Evolutionary conservation across 352 stramenopile species (phyloP).

Genomic region (Globisporangium recalcitrans): DNA sequence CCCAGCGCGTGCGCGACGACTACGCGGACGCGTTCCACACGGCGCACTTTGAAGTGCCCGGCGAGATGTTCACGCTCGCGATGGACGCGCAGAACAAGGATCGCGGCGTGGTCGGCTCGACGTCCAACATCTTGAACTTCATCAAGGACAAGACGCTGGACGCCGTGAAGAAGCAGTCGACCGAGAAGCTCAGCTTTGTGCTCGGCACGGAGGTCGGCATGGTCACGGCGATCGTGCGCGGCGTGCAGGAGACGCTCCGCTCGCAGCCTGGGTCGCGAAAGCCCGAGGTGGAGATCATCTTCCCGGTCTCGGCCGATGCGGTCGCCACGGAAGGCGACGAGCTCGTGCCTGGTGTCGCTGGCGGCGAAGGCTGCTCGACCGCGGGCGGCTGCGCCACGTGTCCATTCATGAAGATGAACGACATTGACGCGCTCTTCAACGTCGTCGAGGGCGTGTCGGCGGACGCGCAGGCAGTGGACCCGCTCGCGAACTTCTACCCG

Average conservation of each 20-base stretch:
- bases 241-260: conserved; percentile 83
- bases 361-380: conserved; percentile 95
- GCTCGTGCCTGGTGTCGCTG: conserved; percentile 88
- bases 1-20: conserved; percentile 87
- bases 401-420: conserved; percentile 99
- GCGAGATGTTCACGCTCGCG: conserved; percentile 98
- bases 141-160: conserved; percentile 94
- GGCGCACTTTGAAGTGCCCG: conserved; percentile 96
- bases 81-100: conserved; percentile 91
- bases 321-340: conserved; percentile 73
- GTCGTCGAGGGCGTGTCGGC: conserved; percentile 69
- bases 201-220: conserved; percentile 96
- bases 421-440: conserved; percentile 94
- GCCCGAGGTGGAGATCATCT: conserved; percentile 94
- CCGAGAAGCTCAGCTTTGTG: conserved; percentile 90
- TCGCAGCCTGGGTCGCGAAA: conserved; percentile 40
- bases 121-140: conserved; percentile 97
- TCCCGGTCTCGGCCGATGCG: conserved; percentile 93
- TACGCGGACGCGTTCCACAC: conserved; percentile 93
- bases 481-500: conserved; percentile 86
- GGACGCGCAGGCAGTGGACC: conserved; percentile 30
- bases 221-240: conserved; percentile 96
- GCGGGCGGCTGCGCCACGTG: conserved; percentile 96
- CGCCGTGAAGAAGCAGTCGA: conserved; percentile 53
- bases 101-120: conserved; percentile 93